Evolutionary conservation across 2,329 filamentous ascomycete species (phyloP), one percentile per base, ranked within the genome.

Genomic region (Fusarium sp.): DNA sequence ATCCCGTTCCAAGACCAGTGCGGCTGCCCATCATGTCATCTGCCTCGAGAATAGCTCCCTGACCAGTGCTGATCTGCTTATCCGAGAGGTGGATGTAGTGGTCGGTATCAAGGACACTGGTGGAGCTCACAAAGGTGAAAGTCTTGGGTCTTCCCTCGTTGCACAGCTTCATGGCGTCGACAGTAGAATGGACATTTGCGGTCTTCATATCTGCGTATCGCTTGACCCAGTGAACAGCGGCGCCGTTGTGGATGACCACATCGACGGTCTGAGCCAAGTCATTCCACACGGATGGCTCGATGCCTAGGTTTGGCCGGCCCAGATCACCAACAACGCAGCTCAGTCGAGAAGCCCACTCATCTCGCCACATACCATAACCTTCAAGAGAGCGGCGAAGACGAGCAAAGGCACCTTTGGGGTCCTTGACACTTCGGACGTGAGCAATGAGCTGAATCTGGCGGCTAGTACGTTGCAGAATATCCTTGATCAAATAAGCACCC

Each of bases 211-310:
- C 87, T 19, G 89, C 84, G 78, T 97, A 98, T 8, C 87, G 89
- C 74, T 89, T 85, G 22, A 97, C 88, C 94, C 94, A 97, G 77
- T 97, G 91, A 7, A 93, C 90, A 26, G 84, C 82, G 14, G 94
- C 93, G 36, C 92, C 94, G 76, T 97, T 98, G 82, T 98, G 92
- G 36, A 94, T 87, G 4, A 94, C 83, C 1, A 90, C 85, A 75
- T 97, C 93, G 0, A 90, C 91, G 31, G 89, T 84, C 4, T 90
- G 80, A 6, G 86, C 83, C 5, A 98, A 76, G 7, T 79, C 82
- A 51, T 91, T 83, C 92, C 92, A 97, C 1, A 81, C 83, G 2
- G 82, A 82, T 11, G 88, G 84, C 9, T 87, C 84, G n/a, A 97
- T 80, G 11, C 94, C 94, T 17, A 98, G 89, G 17, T 87, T 85